phyloP scores from a whole-genome alignment of 1,139 yeast genomes.

The Kluyveromyces sp. region DNA sequence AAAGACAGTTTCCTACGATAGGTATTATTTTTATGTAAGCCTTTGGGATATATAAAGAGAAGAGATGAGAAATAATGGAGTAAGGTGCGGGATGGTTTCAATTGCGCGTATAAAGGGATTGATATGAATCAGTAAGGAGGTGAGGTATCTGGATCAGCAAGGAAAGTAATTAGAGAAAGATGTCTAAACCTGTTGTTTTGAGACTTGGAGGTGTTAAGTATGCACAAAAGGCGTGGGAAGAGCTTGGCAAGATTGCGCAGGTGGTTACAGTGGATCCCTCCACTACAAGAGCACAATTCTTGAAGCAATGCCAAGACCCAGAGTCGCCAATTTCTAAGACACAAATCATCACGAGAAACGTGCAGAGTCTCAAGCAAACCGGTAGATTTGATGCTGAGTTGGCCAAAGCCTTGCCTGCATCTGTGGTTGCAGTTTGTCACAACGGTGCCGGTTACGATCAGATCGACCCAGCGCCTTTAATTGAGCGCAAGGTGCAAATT shows the following conservation, averaged over 20 bases:
- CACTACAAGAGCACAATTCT: conserved; percentile 45
- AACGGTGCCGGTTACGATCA: conserved; percentile 95
- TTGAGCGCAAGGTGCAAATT: conserved; percentile 44
- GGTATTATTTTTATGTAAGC: too few relatives aligned
- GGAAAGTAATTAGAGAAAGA: not conserved
- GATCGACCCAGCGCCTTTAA: conserved; percentile 43
- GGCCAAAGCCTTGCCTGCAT: conserved; percentile 48
- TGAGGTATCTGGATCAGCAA: not conserved
- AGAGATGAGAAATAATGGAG: too few relatives aligned
- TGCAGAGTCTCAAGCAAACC: conserved; percentile 40
- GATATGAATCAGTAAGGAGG: not conserved
- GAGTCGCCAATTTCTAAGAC: conserved; percentile 38
- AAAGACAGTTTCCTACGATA: too few relatives aligned
- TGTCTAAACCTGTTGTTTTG: conserved; percentile 45
- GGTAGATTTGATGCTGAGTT: conserved; percentile 77
- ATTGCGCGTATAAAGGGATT: too few relatives aligned
- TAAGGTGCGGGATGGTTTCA: too few relatives aligned
- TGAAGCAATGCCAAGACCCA: conserved; percentile 39
- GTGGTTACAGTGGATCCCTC: conserved; percentile 38
- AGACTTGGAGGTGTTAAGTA: conserved; percentile 48
- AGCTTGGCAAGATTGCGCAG: conserved; percentile 40
- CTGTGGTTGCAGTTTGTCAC: conserved; percentile 62
- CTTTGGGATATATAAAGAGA: too few relatives aligned
- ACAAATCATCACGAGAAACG: conserved; percentile 46
- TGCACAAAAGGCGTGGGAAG: conserved; percentile 52